Percentiles rank a stretch among this genome's conserved stretches.
Conservation (phyloP, 1,284 basidiomycete species). For the Takashimella koratensis region DNA sequence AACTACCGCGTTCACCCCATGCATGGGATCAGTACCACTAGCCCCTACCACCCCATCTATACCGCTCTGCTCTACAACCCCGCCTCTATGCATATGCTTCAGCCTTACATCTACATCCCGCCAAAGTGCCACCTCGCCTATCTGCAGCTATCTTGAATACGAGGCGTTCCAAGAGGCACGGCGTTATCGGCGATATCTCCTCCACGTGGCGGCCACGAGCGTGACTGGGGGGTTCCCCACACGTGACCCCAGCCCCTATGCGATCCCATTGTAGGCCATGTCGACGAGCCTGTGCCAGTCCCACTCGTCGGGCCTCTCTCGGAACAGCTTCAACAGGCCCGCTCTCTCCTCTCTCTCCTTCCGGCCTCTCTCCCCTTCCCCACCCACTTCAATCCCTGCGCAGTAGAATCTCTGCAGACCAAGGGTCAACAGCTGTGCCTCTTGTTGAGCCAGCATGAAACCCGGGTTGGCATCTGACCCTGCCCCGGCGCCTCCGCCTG, state of each 20-base stretch:
- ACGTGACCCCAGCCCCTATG: constrained; percentile 6
- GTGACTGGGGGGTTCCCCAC: too few species aligned
- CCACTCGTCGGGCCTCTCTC: constrained; percentile 45
- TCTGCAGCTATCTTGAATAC: too few species aligned
- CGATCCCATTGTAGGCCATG: constrained; percentile 44
- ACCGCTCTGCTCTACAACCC: too few species aligned
- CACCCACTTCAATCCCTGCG: constrained; percentile 18
- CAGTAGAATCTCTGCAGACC: constrained; percentile 76
- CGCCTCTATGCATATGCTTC: too few species aligned
- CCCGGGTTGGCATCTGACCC: constrained; percentile 37
- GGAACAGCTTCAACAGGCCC: constrained; percentile 39
- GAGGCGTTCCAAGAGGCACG: too few species aligned
- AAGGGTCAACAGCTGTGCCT: constrained; percentile 75
- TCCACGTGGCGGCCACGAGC: background rate
- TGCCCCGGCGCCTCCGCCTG: constrained; percentile 15
- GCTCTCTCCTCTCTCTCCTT: constrained; percentile 36
- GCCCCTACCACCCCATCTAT: too few species aligned
- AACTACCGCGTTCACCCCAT: too few species aligned
- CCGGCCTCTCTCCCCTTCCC: constrained; percentile 26
- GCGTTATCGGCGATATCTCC: background rate
- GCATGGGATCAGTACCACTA: too few species aligned
- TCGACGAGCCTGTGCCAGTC: constrained; percentile 45
- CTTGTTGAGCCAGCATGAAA: constrained; percentile 68
- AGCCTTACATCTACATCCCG: too few species aligned
- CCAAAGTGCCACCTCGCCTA: too few species aligned